Conservation (phyloP, 345 rosid genomes). For the Eucalyptus cladocalyx region DNA sequence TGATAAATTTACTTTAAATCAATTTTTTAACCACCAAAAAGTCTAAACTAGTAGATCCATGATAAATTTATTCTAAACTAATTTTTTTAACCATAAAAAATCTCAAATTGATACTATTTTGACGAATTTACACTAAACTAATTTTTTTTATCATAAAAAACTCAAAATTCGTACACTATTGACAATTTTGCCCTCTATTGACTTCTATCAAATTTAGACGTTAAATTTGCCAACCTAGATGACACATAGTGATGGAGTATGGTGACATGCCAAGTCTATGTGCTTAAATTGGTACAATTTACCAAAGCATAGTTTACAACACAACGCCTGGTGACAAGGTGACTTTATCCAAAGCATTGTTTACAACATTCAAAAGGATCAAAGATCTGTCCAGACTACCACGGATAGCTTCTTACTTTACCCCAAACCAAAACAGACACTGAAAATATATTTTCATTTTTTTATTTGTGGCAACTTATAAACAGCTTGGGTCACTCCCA, state of each 20-base stretch:
- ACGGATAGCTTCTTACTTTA: slow-evolving; percentile 56
- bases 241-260: too few relatives aligned
- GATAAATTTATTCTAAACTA: rapidly evolving
- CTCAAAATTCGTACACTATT: rapidly evolving
- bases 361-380: slow-evolving; percentile 47
- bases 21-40: too few relatives aligned
- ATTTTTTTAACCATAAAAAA: too few relatives aligned
- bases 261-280: rapidly evolving
- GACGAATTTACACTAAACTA: rapidly evolving
- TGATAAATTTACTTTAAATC: rapidly evolving
- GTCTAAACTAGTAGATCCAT: rapidly evolving
- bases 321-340: rapidly evolving
- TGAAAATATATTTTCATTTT: too few relatives aligned
- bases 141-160: rapidly evolving
- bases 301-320: too few relatives aligned
- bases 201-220: rapidly evolving
- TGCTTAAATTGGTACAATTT: rapidly evolving
- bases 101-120: rapidly evolving
- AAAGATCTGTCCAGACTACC: slow-evolving; percentile 79
- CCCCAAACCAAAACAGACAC: too few relatives aligned
- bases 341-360: slow-evolving; percentile 50
- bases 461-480: too few relatives aligned
- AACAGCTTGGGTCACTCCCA: too few relatives aligned
- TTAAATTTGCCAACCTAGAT: rapidly evolving
- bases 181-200: rapidly evolving